Conservation (phyloP, 2,329 filamentous ascomycete species). For the Fusarium sp. region DNA sequence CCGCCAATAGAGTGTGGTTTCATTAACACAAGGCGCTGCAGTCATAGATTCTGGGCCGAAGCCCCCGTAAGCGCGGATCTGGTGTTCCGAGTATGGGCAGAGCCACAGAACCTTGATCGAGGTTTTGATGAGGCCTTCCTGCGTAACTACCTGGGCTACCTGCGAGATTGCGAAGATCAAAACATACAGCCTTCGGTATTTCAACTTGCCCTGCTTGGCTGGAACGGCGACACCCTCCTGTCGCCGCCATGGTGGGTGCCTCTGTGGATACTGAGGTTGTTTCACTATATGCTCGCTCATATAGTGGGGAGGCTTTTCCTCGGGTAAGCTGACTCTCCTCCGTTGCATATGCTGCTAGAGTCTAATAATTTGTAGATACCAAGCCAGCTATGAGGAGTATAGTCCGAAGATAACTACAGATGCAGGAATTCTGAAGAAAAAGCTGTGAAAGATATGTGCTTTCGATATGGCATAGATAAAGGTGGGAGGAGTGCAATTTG, state of each 20-base stretch:
- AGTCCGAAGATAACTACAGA: not conserved
- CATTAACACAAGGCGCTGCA: not conserved
- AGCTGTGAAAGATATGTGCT: not conserved
- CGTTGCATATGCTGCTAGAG: not conserved
- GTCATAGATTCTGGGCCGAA: not conserved
- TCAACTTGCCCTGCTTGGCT: not conserved
- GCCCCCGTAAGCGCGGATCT: not conserved
- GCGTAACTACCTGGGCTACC: not conserved
- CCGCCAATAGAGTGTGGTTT: fast-evolving
- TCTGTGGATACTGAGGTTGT: not conserved
- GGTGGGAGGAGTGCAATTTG: not conserved
- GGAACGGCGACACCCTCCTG: not conserved
- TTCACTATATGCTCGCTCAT: not conserved
- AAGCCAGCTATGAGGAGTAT: not conserved
- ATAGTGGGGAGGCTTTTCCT: not conserved
- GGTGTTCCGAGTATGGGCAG: not conserved
- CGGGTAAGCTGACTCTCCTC: not conserved
- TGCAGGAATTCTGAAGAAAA: not conserved
- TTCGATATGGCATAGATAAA: not conserved
- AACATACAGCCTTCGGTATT: not conserved
- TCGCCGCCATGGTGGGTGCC: not conserved
- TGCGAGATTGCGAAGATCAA: not conserved
- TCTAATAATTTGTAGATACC: not conserved
- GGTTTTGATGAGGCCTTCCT: not conserved
- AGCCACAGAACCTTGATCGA: not conserved